These are phyloP conservation scores for Platanthera guangdongensis DNA, from an alignment of 106 monocot species.

Conservation along the genomic window DNA sequence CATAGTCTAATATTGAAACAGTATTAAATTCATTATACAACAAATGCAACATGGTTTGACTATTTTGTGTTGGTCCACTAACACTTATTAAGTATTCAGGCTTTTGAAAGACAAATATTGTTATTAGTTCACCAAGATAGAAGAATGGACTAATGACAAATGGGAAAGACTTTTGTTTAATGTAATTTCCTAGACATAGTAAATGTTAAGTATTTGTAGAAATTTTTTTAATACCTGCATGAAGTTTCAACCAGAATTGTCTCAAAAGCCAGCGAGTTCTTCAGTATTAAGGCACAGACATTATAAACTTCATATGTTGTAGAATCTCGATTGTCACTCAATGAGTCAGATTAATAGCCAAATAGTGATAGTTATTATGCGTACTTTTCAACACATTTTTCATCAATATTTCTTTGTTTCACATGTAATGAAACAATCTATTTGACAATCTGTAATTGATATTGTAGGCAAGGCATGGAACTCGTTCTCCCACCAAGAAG, in stretches of 20 bases:
- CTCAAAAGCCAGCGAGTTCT: neutral
- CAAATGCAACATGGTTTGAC: too few relatives aligned
- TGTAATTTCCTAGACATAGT: neutral
- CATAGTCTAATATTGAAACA: too few relatives aligned
- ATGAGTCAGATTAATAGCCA: neutral
- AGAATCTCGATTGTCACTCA: neutral
- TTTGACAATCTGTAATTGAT: neutral
- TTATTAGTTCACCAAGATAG: neutral
- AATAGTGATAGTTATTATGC: neutral
- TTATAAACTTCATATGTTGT: neutral
- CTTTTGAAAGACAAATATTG: neutral
- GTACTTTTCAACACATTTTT: neutral
- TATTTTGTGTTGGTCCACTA: neutral
- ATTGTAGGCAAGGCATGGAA: constrained; percentile 88
- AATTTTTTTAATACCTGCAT: neutral
- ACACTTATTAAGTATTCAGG: neutral
- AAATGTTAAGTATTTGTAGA: neutral
- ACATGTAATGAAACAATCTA: neutral
- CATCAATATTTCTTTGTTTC: neutral
- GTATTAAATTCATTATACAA: too few relatives aligned
- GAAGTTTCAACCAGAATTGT: neutral
- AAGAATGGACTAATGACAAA: neutral
- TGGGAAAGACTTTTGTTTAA: neutral
- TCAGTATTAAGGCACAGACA: neutral
- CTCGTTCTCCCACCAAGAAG: constrained; percentile 89